A percentile compares a stretch with the other conserved stretches of the same genome.
These are phyloP conservation scores for Alternaria sp. DNA, from an alignment of 2,329 filamentous ascomycete species.

Conservation along the genomic window DNA sequence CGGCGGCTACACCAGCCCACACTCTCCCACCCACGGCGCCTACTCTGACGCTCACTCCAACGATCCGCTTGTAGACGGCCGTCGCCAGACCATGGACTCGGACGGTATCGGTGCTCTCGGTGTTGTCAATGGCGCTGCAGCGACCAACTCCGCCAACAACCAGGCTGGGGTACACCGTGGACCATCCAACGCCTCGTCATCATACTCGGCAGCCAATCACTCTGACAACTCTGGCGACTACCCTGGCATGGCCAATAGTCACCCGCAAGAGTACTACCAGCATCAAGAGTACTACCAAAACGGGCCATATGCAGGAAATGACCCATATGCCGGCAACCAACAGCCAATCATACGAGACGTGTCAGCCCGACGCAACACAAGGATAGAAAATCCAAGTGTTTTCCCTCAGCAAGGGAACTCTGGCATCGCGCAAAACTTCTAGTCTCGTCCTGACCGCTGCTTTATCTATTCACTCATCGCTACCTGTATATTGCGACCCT, in stretches of 20 bases:
- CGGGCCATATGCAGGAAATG: slow-evolving; percentile 65
- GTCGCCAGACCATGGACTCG: slow-evolving; percentile 67
- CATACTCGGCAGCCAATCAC: slow-evolving; percentile 82
- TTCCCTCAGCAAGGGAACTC: slow-evolving; percentile 90
- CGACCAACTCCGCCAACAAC: slow-evolving; percentile 71
- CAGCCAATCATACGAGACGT: slow-evolving; percentile 94
- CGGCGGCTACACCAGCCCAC: slow-evolving; percentile 60
- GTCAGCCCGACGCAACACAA: slow-evolving; percentile 87
- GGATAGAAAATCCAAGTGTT: slow-evolving; percentile 89
- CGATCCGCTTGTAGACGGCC: slow-evolving; percentile 67
- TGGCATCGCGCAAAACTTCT: slow-evolving; percentile 98
- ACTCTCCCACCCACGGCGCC: slow-evolving; percentile 72
- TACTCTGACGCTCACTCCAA: slow-evolving; percentile 74
- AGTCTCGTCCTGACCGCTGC: slow-evolving; percentile 33
- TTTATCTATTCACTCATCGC: slow-evolving; percentile 11
- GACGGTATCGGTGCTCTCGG: slow-evolving; percentile 87
- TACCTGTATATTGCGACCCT: slow-evolving; percentile 31
- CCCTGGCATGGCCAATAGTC: slow-evolving; percentile 56
- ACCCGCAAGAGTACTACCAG: slow-evolving; percentile 62
- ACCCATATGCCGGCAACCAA: slow-evolving; percentile 61
- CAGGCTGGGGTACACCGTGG: slow-evolving; percentile 79
- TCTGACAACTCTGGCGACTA: slow-evolving; percentile 71
- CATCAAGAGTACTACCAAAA: slow-evolving; percentile 65
- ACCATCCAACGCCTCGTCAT: slow-evolving; percentile 94
- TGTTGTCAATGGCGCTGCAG: slow-evolving; percentile 44